These are phyloP conservation scores for Geotrichum restrictum DNA, from an alignment of 1,139 yeast genomes.

Conservation along the genomic window DNA sequence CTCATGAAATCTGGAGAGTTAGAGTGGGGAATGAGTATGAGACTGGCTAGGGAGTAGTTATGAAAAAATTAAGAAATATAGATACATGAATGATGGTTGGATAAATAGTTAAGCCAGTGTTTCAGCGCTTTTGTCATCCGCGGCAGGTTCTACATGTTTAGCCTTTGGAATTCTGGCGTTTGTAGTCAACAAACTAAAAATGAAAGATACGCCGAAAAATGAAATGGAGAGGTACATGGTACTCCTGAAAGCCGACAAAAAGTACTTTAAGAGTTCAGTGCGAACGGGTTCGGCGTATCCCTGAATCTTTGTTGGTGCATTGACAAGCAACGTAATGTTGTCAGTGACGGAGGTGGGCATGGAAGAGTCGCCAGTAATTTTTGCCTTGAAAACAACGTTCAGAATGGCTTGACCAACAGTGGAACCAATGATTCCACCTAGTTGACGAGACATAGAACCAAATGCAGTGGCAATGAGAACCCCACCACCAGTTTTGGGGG, in stretches of 20 bases:
- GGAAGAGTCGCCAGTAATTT: neutral
- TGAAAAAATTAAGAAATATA: too few relatives aligned
- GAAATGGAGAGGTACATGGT: constrained; percentile 30
- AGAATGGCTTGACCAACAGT: constrained; percentile 49
- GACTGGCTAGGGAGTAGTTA: too few relatives aligned
- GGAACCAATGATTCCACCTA: constrained; percentile 51
- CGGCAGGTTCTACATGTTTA: too few relatives aligned
- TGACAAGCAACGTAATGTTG: neutral
- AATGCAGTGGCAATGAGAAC: constrained; percentile 50
- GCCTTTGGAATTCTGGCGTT: constrained; percentile 26
- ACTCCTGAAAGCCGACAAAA: constrained; percentile 28
- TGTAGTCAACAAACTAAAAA: constrained; percentile 25
- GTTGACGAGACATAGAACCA: constrained; percentile 46
- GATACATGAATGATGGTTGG: too few relatives aligned
- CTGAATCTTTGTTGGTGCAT: neutral
- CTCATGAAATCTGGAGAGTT: too few relatives aligned
- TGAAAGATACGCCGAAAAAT: constrained; percentile 22
- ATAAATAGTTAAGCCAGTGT: too few relatives aligned
- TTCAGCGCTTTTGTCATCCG: too few relatives aligned
- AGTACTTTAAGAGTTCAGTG: constrained; percentile 9
- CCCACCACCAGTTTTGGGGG: constrained; percentile 52
- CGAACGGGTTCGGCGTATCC: neutral
- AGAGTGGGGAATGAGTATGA: too few relatives aligned
- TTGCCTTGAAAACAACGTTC: constrained; percentile 33
- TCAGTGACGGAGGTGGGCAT: neutral